Conservation (phyloP, 768 basidiomycete species). For the Rhizopogon vinicolor region DNA sequence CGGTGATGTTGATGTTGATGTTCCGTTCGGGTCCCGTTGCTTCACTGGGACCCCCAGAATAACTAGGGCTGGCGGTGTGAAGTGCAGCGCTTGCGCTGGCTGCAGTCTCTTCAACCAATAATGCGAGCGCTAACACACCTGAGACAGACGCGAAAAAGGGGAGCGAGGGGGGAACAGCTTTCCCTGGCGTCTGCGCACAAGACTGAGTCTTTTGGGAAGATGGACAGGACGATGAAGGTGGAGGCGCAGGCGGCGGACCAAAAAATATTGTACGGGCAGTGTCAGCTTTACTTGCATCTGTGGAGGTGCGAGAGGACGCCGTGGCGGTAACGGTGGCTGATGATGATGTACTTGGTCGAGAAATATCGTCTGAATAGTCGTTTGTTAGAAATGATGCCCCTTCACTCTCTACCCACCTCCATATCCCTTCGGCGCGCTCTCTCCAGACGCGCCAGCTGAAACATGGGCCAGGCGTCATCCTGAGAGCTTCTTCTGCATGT, state of each 20-base stretch:
- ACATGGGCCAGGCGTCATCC: constrained; percentile 37
- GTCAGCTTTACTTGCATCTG: constrained; percentile 15
- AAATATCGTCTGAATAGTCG: background rate
- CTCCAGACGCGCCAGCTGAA: constrained; percentile 46
- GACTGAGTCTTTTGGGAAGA: constrained; percentile 4
- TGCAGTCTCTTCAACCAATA: constrained; percentile 27
- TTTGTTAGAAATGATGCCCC: constrained; percentile 4
- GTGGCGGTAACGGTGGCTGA: background rate
- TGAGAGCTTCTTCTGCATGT: constrained; percentile 37
- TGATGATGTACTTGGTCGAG: background rate
- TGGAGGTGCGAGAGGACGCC: constrained; percentile 3
- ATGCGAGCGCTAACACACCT: constrained; percentile 58
- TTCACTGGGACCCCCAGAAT: constrained; percentile 12
- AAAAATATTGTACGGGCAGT: constrained; percentile 29
- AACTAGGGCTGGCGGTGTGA: background rate
- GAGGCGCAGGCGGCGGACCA: constrained; percentile 10
- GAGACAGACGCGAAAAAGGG: constrained; percentile 57
- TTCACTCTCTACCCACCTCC: constrained; percentile 34
- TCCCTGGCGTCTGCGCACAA: background rate
- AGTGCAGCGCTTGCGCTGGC: constrained; percentile 3
- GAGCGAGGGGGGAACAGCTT: constrained; percentile 9
- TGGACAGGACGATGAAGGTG: constrained; percentile 8
- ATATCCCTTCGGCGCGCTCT: constrained; percentile 39
- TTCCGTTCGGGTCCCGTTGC: background rate
- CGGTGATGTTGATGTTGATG: background rate